Evolutionary conservation across 2,329 filamentous ascomycete genomes (phyloP).

Genomic region (Monosporascus cannonballus): DNA sequence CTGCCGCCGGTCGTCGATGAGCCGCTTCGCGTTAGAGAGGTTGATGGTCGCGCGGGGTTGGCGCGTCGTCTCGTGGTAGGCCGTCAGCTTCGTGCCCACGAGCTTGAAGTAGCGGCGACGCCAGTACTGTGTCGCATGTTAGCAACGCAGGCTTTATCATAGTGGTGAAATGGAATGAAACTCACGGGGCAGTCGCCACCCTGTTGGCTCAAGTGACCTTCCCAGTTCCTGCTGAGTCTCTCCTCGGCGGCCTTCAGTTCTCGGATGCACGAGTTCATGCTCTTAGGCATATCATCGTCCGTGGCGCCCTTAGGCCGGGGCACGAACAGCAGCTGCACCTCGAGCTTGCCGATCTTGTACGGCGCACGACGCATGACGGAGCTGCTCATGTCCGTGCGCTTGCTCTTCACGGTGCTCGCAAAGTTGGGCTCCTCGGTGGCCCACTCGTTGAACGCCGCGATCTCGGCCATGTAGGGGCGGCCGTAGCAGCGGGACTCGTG

Average conservation of each 20-base stretch:
- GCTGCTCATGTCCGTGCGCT: constrained; percentile 58
- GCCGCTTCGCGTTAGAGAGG: constrained; percentile 80
- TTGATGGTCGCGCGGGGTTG: constrained; percentile 98
- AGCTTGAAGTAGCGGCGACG: constrained; percentile 96
- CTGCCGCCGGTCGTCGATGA: constrained; percentile 86
- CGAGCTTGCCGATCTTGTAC: constrained; percentile 94
- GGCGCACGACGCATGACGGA: constrained; percentile 75
- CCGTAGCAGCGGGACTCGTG: constrained; percentile 86
- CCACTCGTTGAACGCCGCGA: constrained; percentile 98
- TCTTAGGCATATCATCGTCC: constrained; percentile 98
- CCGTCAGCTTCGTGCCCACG: constrained; percentile 82
- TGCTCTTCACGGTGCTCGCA: constrained; percentile 88
- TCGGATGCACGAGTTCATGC: constrained; percentile 92
- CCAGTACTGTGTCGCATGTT: constrained; percentile 68
- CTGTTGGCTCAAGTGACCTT: constrained; percentile 90
- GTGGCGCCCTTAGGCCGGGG: constrained; percentile 80
- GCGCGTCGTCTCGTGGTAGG: constrained; percentile 90
- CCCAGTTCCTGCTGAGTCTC: constrained; percentile 69
- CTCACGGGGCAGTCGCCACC: constrained; percentile 95
- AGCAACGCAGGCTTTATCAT: constrained; percentile 21
- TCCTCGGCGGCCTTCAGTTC: constrained; percentile 90
- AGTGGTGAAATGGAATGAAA: constrained; percentile 16
- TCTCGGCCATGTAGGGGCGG: constrained; percentile 78
- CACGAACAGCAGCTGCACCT: constrained; percentile 90
- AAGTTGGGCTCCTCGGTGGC: constrained; percentile 76